These are phyloP conservation scores for Nothomitra cinnamomea DNA, from an alignment of 2,329 filamentous ascomycete genomes.

Conservation along the genomic window DNA sequence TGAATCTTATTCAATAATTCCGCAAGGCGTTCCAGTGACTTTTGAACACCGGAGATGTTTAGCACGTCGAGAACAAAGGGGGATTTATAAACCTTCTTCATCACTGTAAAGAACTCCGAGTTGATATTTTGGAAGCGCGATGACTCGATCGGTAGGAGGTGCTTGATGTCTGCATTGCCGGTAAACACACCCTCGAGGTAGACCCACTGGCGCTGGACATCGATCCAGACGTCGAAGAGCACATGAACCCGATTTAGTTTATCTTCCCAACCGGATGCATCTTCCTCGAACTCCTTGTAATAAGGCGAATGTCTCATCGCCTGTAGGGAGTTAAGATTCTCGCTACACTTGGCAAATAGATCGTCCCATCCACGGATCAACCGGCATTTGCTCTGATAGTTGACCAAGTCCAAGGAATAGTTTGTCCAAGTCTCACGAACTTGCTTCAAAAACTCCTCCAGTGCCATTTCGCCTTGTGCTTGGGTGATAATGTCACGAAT, in stretches of 20 bases:
- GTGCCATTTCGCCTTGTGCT: conserved; percentile 92
- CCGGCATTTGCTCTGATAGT: conserved; percentile 95
- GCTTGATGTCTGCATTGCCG: conserved; percentile 97
- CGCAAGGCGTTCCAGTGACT: conserved; percentile 87
- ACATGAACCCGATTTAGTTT: conserved; percentile 95
- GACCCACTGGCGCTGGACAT: conserved; percentile 99
- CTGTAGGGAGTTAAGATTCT: conserved; percentile 92
- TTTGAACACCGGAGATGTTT: conserved; percentile 88
- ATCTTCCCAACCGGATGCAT: conserved; percentile 92
- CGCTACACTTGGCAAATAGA: conserved; percentile 93
- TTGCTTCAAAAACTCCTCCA: conserved; percentile 93
- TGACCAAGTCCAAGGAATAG: conserved; percentile 84
- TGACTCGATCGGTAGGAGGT: conserved; percentile 88
- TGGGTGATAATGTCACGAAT: conserved; percentile 90
- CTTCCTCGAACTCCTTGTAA: conserved; percentile 98
- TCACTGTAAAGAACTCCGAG: conserved; percentile 93
- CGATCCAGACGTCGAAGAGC: conserved; percentile 98
- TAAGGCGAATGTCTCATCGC: conserved; percentile 99
- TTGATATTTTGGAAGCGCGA: conserved; percentile 98
- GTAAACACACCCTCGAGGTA: conserved; percentile 98
- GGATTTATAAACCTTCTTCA: conserved; percentile 98
- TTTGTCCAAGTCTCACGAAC: conserved; percentile 95
- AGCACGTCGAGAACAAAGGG: conserved; percentile 92
- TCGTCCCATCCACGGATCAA: conserved; percentile 97
- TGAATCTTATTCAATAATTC: conserved; percentile 98